Base-by-base conservation (phyloP, 2,329 filamentous ascomycete species). In the Annulohypoxylon truncatum region DNA sequence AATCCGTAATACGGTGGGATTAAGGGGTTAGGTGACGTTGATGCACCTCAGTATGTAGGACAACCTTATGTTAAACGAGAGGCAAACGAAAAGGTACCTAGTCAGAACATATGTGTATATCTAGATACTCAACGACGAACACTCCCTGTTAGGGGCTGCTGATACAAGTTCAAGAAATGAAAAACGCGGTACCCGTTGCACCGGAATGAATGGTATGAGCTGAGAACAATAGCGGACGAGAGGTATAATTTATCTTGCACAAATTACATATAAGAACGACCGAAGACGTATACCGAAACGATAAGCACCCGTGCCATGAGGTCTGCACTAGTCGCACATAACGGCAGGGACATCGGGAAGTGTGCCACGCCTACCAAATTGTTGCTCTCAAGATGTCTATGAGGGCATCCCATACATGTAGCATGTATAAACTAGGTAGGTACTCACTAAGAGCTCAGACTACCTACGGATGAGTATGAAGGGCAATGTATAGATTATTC, bases 321-420 rank as follows among this genome's bases (percentile, higher is more conserved):
- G 29, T 20, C 57, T 15, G 54, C 65, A 53, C 64, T 64, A 70
- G 51, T 51, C 56, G 46, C 18, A 61, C 55, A 28, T 31, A 58
- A 73, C 73, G 73, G 73, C 73, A 74, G 55, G 61, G 52, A 60
- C 48, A 44, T 74, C 73, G 73, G 73, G 73, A 74, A 69, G 58
- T 73, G 56, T 33, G 47, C 6, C 40, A 26, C 52, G 29, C 60
- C 66, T 50, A 64, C 65, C 20, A 55, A 29, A 47, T 31, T n/a
- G 29, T 38, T 46, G 58, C 54, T 38, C 51, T 61, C 26, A 35
- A 60, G 22, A 8, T 10, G 35, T 7, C 24, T 51, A 22, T 35
- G 22, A 44, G 50, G 20, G 31, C 38, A 42, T 42, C 38, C 35
- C 38, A 20, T 42, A 42, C 5, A 29, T 18, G n/a, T 15, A 48